Percentiles rank a stretch among this genome's conserved stretches.
phyloP scores from a whole-genome alignment of 257 asterid genomes.

The Striga asiatica region DNA sequence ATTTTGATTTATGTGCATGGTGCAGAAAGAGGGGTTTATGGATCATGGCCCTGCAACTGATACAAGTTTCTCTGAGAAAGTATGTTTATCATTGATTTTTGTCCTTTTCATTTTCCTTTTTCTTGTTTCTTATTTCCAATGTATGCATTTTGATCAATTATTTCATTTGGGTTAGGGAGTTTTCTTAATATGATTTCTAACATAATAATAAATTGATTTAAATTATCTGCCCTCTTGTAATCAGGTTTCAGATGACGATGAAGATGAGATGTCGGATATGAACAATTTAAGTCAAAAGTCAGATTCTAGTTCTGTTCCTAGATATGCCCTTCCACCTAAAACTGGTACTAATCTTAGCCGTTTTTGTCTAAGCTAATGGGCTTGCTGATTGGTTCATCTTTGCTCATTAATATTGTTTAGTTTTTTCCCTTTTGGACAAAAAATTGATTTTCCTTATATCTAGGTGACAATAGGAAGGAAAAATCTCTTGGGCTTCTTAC shows the following conservation, averaged over 20 bases:
- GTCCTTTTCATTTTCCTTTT: background rate
- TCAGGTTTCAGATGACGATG: constrained; percentile 82
- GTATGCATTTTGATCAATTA: background rate
- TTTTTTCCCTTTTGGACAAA: background rate
- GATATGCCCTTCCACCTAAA: constrained; percentile 23
- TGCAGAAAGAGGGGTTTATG: constrained; percentile 60
- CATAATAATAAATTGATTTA: background rate
- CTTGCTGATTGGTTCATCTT: background rate
- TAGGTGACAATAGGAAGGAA: constrained; percentile 76
- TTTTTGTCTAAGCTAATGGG: background rate
- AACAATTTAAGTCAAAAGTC: constrained; percentile 32
- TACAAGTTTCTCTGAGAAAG: constrained; percentile 44
- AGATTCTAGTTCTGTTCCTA: constrained; percentile 30
- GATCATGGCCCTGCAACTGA: constrained; percentile 43
- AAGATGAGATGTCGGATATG: constrained; percentile 48
- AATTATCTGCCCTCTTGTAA: background rate
- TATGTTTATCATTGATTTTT: constrained; percentile 20
- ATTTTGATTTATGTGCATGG: background rate
- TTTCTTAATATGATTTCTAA: background rate
- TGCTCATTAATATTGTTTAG: background rate
- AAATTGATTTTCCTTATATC: background rate
- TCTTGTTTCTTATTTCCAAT: background rate
- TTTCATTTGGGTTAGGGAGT: background rate
- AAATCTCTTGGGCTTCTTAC: constrained; percentile 96
- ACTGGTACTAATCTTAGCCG: constrained; percentile 24